Percentiles rank a stretch among this genome's conserved stretches.
phyloP scores from a whole-genome alignment of 805 yeast species.

The Zygoascus bituminiphila region DNA sequence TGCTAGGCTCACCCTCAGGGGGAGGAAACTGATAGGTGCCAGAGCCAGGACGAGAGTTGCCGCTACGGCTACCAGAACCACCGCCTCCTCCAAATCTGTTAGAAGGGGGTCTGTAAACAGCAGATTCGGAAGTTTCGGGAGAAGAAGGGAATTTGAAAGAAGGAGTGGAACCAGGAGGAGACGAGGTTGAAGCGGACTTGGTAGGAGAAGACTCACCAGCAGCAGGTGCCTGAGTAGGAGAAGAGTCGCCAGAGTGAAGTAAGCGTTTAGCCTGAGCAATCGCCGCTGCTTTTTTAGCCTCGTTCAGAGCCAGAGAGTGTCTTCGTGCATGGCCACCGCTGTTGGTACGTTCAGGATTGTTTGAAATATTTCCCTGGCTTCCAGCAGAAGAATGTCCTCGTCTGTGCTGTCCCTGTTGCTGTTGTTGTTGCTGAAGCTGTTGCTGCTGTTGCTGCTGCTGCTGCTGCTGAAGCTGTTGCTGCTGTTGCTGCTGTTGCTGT shows the following conservation, averaged over 20 bases:
- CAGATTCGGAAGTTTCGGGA: slow-evolving; percentile 6
- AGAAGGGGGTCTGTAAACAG: slow-evolving; percentile 6
- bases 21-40: slow-evolving; percentile 62
- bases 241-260: slow-evolving; percentile 5
- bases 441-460: background rate
- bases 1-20: slow-evolving; percentile 13
- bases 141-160: slow-evolving; percentile 23
- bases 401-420: slow-evolving; percentile 19
- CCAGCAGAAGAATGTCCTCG: slow-evolving; percentile 18
- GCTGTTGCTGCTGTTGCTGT: slow-evolving; percentile 13
- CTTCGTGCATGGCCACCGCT: slow-evolving; percentile 71
- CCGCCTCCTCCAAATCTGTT: background rate
- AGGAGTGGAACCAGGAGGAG: slow-evolving; percentile 8
- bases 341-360: slow-evolving; percentile 9
- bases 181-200: slow-evolving; percentile 7
- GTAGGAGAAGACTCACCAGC: slow-evolving; percentile 5
- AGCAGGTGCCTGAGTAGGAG: slow-evolving; percentile 4
- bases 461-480: background rate
- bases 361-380: slow-evolving; percentile 1
- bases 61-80: background rate
- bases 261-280: slow-evolving; percentile 61
- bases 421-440: background rate
- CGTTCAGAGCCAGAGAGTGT: slow-evolving; percentile 84
- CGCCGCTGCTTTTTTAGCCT: slow-evolving; percentile 96
- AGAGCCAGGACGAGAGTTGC: slow-evolving; percentile 7